These are phyloP conservation scores for Colletotrichum abscissum DNA, from an alignment of 2,329 filamentous ascomycete genomes.

Conservation along the genomic window DNA sequence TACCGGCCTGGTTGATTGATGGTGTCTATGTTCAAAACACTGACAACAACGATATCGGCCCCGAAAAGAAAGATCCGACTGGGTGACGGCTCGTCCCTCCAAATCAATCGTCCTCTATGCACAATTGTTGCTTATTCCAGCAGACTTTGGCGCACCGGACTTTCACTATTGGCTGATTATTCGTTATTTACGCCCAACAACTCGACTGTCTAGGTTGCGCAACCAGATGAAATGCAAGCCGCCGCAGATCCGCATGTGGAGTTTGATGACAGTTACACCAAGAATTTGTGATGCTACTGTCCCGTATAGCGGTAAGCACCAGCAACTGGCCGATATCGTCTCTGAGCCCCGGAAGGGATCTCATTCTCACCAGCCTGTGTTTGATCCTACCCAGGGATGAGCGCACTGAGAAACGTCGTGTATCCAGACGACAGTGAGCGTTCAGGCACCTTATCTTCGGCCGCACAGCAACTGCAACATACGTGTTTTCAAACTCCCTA, in stretches of 20 bases:
- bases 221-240: slow-evolving; percentile 20
- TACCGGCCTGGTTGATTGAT: neutral
- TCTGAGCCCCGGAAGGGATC: neutral
- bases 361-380: neutral
- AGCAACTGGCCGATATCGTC: neutral
- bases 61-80: neutral
- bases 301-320: neutral
- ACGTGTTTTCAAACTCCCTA: neutral
- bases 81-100: neutral
- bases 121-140: slow-evolving; percentile 19
- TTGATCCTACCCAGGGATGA: neutral
- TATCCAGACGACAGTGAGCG: neutral
- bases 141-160: neutral
- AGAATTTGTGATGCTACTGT: neutral
- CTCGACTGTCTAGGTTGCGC: neutral
- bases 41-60: neutral
- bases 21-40: neutral
- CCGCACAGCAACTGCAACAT: neutral
- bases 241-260: slow-evolving; percentile 28
- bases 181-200: neutral
- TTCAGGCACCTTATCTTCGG: neutral
- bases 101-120: neutral
- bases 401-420: neutral
- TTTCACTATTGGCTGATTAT: neutral
- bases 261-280: neutral